These are phyloP conservation scores for Plasmodium berghei DNA, from an alignment of 169 alveolate species.

Conservation along the genomic window DNA sequence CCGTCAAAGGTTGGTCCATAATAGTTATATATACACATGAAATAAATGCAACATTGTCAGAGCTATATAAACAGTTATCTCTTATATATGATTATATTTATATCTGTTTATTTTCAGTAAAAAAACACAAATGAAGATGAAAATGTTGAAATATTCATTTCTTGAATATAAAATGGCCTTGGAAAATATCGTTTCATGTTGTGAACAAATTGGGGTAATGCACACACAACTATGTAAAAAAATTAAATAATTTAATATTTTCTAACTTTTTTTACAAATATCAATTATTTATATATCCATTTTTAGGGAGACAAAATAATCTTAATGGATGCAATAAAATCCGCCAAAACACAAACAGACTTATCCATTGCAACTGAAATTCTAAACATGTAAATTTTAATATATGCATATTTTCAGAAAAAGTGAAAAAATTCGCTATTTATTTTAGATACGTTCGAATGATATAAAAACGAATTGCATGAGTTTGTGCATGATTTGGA, in stretches of 20 bases:
- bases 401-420: background rate
- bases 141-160: conserved; percentile 33
- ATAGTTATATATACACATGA: background rate
- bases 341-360: conserved; percentile 56
- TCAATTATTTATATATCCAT: background rate
- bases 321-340: conserved; percentile 59
- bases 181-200: conserved; percentile 68
- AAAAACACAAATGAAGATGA: conserved; percentile 34
- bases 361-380: conserved; percentile 69
- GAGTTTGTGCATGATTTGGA: too few species aligned
- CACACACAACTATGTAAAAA: background rate
- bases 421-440: background rate
- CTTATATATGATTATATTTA: background rate
- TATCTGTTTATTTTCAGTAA: conserved; percentile 12
- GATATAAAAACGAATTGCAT: too few species aligned
- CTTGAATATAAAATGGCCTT: conserved; percentile 66
- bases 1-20: conserved; percentile 15
- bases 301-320: conserved; percentile 58
- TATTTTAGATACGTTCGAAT: too few species aligned
- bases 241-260: background rate
- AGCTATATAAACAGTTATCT: background rate
- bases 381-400: conserved; percentile 26
- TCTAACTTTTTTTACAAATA: background rate
- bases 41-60: too few species aligned
- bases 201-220: conserved; percentile 70